Base-by-base conservation (phyloP, 768 basidiomycete genomes). In the Dioszegia hungarica region DNA sequence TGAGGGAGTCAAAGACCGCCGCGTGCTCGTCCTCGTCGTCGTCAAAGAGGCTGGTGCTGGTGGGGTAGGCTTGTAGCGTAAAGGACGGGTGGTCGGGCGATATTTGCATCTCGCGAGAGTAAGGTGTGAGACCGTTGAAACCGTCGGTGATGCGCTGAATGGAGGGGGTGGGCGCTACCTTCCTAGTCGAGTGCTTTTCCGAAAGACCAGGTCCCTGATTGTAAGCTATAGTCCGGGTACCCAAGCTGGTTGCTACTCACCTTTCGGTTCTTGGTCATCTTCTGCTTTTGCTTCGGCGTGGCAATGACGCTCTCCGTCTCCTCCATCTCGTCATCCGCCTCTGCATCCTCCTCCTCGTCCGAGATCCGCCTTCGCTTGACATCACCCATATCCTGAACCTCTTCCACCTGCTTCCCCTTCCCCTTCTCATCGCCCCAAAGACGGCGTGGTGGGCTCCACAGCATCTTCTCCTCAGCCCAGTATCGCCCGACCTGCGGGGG, bases 321-420 rank as follows among this genome's bases (percentile, higher is more conserved):
- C 12, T 52, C 50, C 38, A 41, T 41, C 50, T 52, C 50, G 27
- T 52, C 50, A 29, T 52, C 50, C 27, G 50, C 50, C 38, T 52
- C 50, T 2, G n/a, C 50, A 8, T 40, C 50, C 14, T 28, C 39
- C 6, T 52, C 50, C 24, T 11, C 39, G 17, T 52, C 25, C 19
- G 6, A 8, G 5, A 25, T 41, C 27, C 31, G 39, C 22, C 50
- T 22, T 25, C 25, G n/a, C 37, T 39, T 39, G 3, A 19, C 27
- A 17, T 52, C 37, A 20, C 25, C 24, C 1, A 9, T 8, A 25
- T 22, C 43, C 24, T 24, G 43, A 10, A 9, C 43, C 43, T n/a
- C n/a, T n/a, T 49, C 47, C 20, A 49, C 47, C 2, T 3, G 31
- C 33, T 24, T 49, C 3, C 47, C 47, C 47, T 49, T 49, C 15